Base-by-base conservation (phyloP, 192 early-diverging fungal species). In the Backusella sp. region DNA sequence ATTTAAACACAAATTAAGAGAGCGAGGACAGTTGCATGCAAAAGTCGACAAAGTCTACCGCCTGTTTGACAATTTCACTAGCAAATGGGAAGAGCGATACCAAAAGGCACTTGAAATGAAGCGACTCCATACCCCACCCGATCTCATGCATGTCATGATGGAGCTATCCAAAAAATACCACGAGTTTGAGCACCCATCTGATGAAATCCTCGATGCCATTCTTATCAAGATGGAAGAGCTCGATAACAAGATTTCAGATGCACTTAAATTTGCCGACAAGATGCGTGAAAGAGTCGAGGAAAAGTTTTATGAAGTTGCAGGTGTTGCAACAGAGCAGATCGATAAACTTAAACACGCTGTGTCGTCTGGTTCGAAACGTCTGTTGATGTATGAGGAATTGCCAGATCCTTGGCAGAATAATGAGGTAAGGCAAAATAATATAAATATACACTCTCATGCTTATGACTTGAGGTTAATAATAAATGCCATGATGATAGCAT, bases 391-490 rank as follows among this genome's bases (percentile, higher is more conserved):
- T 73, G 88, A 90, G 15, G 89, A 90, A 56, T 59, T 90, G 21
- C 89, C 89, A 28, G 74, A 78, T 26, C 84, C 85, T 68, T 90
- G 88, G 87, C 86, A 84, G 62, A 84, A 86, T 53, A 90, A 90
- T 62, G 77, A 81, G 46, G 68, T 74, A 59, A 59, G 7, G n/a
- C 6, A 52, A 52, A 32, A 21, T 53, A 53, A 53, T 21, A 53
- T 53, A 53, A 4, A 21, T 53, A 59, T 23, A 59, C 7, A 59
- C 1, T 8, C 2, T 23, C 26, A 26, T 26, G 9, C 26, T 9
- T 59, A 12, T 59, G 11, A 4, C n/a, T 59, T 23, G 53, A 44
- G 12, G 14, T 44, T 17, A 44, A 19, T 59, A 7, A 59, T 59
- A 11, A 39, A 39, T 59, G 3, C 0, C 11, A 23, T 59, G 7